Percentiles rank a stretch among this genome's conserved stretches.
Conservation (phyloP, 2,329 filamentous ascomycete genomes). For the Rutstroemia sydowiana region DNA sequence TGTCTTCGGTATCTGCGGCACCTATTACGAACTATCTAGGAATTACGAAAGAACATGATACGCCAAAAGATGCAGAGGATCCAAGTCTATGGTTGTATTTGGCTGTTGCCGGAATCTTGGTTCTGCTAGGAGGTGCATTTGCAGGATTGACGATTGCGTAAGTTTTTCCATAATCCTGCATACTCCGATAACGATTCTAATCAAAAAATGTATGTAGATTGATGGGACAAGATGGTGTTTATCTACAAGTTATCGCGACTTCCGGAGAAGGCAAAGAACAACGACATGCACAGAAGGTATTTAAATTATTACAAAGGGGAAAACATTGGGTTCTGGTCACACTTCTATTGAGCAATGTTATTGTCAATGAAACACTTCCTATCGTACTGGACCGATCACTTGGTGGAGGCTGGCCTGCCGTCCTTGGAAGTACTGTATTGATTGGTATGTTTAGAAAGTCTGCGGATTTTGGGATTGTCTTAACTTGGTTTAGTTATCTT, state of each 20-base stretch:
- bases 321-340: slow-evolving; percentile 99
- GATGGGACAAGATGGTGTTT: slow-evolving; percentile 76
- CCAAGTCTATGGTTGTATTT: slow-evolving; percentile 75
- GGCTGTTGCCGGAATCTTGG: slow-evolving; percentile 68
- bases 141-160: slow-evolving; percentile 86
- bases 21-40: slow-evolving; percentile 33
- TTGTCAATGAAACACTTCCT: slow-evolving; percentile 93
- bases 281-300: slow-evolving; percentile 75
- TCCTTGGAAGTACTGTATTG: slow-evolving; percentile 84
- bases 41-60: slow-evolving; percentile 39
- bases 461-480: neutral
- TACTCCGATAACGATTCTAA: slow-evolving; percentile 6
- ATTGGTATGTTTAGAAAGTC: slow-evolving; percentile 59
- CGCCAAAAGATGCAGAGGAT: slow-evolving; percentile 46
- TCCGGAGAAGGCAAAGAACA: slow-evolving; percentile 80
- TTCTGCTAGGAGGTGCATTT: slow-evolving; percentile 85
- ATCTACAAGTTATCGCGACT: slow-evolving; percentile 86
- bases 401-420: slow-evolving; percentile 88
- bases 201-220: slow-evolving; percentile 24
- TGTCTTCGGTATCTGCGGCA: slow-evolving; percentile 27
- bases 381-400: slow-evolving; percentile 92
- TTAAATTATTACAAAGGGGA: slow-evolving; percentile 72
- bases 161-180: slow-evolving; percentile 30
- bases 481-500: slow-evolving; percentile 68
- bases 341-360: slow-evolving; percentile 87